Evolutionary conservation across 495 filamentous ascomycete genomes (phyloP).

Genomic region (Penicillium goetzii): DNA sequence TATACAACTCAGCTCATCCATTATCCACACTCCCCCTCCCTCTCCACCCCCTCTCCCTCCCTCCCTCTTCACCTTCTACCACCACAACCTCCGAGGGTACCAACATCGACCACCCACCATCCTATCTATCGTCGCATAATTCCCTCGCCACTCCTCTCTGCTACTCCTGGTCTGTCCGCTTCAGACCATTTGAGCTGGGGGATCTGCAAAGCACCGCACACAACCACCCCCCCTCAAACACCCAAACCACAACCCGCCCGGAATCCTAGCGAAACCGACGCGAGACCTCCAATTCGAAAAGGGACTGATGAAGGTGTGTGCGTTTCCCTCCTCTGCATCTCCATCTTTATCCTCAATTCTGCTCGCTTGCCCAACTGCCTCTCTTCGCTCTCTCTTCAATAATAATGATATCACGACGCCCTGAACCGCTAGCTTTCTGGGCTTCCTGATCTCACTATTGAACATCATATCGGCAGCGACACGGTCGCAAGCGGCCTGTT

Average conservation of each 20-base stretch:
- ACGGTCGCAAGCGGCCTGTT: constrained; percentile 21
- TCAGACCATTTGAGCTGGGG: constrained; percentile 13
- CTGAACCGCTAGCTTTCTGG: constrained; percentile 14
- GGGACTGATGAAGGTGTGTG: constrained; percentile 40
- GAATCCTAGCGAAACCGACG: constrained; percentile 3
- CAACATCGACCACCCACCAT: background rate
- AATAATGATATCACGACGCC: constrained; percentile 33
- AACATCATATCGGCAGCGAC: constrained; percentile 23
- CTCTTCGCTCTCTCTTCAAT: constrained; percentile 11
- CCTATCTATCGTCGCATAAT: background rate
- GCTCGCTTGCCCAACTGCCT: constrained; percentile 8
- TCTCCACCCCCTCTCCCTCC: constrained; percentile 22
- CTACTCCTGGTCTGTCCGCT: background rate
- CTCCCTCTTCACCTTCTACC: constrained; percentile 21
- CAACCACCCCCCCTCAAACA: constrained; percentile 25
- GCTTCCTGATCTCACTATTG: constrained; percentile 19
- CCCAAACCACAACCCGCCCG: constrained; percentile 13
- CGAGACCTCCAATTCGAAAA: constrained; percentile 29
- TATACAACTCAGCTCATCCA: constrained; percentile 25
- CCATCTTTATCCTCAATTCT: background rate
- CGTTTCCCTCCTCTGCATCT: constrained; percentile 12
- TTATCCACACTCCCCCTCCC: constrained; percentile 30
- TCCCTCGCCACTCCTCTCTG: constrained; percentile 3
- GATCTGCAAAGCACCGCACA: constrained; percentile 36
- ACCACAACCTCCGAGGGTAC: constrained; percentile 16